Percentiles rank a stretch among this genome's conserved stretches.
Conservation (phyloP, 305 asterid species). For the Plantago lanceolata region DNA sequence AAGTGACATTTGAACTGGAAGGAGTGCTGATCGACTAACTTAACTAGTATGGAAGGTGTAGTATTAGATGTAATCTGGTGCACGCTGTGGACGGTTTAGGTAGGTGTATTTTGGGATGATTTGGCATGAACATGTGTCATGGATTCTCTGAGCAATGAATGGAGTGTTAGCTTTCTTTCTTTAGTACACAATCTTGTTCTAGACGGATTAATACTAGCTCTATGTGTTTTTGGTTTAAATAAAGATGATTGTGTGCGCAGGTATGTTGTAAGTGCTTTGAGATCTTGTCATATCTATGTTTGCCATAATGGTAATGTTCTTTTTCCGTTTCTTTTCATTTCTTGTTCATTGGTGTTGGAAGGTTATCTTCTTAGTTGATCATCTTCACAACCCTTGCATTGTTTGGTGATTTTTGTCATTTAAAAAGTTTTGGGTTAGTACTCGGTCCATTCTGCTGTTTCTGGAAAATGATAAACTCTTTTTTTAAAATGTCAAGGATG, state of each 20-base stretch:
- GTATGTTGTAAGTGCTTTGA: constrained; percentile 1
- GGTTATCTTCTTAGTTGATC: background rate
- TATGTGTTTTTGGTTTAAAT: background rate
- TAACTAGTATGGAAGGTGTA: too few species aligned
- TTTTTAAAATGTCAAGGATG: background rate
- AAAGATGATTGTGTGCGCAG: background rate
- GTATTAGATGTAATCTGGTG: too few species aligned
- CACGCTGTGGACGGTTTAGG: too few species aligned
- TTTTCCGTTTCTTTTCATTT: background rate
- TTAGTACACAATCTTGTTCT: background rate
- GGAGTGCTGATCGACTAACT: too few species aligned
- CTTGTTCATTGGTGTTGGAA: too few species aligned
- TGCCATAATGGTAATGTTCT: background rate
- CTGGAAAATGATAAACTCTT: background rate
- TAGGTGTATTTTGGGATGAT: too few species aligned
- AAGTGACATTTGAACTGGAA: too few species aligned
- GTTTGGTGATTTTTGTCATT: background rate
- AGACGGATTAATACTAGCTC: background rate
- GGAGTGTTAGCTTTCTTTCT: background rate
- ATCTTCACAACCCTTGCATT: background rate
- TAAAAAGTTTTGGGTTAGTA: background rate
- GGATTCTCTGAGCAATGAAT: background rate
- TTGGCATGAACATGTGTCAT: background rate
- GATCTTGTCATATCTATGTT: background rate
- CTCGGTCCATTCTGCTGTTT: background rate